Base-by-base conservation (phyloP, 371 early-diverging fungal genomes). In the Apophysomyces variabilis region DNA sequence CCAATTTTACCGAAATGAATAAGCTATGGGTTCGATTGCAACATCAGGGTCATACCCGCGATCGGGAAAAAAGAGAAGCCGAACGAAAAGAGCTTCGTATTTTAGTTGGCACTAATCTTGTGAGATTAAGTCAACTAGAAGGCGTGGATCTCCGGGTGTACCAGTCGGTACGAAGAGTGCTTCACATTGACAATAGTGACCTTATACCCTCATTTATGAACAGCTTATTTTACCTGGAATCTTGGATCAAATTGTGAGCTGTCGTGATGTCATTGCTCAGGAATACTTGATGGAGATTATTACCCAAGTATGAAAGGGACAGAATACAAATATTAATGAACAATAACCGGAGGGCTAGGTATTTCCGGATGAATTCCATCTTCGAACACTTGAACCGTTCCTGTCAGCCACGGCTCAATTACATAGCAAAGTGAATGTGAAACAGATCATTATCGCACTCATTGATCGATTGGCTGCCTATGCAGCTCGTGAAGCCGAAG, bases 241-340 rank as follows among this genome's bases (percentile, higher is more conserved):
- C 58, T 83, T 98, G 44, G 95, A 94, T 64, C 96, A 98, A 83
- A 90, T 95, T 64, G 94, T 96, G 7, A 92, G 90, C 70, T 97
- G 97, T 81, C 84, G 89, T 50, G 98, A 98, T 77, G 88, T 94
- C 16, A 91, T 98, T 60, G 98, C 97, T 9, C 97, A 98, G 71
- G 97, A 97, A 71, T 98, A 98, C 66, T 82, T 98, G 37, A 95
- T 97, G 96, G 97, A 98, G 71, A 95, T 94, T 18, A 95, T 96
- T 62, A 92, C 95, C 67, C 96, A 96, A 80, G 94, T 92, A 82
- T 57, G 12, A 41, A 64, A 65, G n/a, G 16, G 16, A 36, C 37
- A 9, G 26, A 26, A 18, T n/a, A 37, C 32, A 47, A 35, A 35
- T 47, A 1, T 39, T n/a, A 4, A 12, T 38, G 21, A 18, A 6